These are phyloP conservation scores for Candida neerlandica DNA, from an alignment of 1,139 yeast genomes.

Conservation along the genomic window DNA sequence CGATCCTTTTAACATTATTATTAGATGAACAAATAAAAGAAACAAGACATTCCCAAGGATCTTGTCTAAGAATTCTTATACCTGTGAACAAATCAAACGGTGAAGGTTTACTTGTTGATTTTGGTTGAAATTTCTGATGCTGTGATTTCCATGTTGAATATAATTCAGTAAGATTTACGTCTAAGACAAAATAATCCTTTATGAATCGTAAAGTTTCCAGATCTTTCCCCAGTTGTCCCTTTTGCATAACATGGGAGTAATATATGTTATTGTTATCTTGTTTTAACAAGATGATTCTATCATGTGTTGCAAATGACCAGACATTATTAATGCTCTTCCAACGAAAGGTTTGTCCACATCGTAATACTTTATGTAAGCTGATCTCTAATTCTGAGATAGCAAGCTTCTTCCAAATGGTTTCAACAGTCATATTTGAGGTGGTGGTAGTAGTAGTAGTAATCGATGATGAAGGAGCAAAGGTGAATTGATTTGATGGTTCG, in stretches of 20 bases:
- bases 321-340: constrained; percentile 62
- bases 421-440: constrained; percentile 19
- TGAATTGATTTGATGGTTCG: not conserved
- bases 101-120: constrained; percentile 26
- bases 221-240: constrained; percentile 7
- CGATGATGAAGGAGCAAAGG: not conserved
- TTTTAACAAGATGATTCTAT: constrained; percentile 52
- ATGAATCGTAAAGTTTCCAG: constrained; percentile 49
- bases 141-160: constrained; percentile 62
- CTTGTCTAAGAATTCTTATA: constrained; percentile 82
- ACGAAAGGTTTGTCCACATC: constrained; percentile 88
- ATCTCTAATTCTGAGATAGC: constrained; percentile 49
- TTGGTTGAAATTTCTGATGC: constrained; percentile 47
- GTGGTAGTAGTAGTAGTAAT: not conserved
- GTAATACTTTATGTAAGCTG: constrained; percentile 64
- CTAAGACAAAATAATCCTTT: constrained; percentile 69
- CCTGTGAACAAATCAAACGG: constrained; percentile 59
- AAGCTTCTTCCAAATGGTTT: constrained; percentile 28
- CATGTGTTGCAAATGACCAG: constrained; percentile 61
- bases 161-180: constrained; percentile 54
- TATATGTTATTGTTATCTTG: constrained; percentile 44
- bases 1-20: constrained; percentile 89
- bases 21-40: constrained; percentile 95
- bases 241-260: constrained; percentile 32
- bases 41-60: constrained; percentile 93